phyloP scores from a whole-genome alignment of 176 grass and related monocot genomes.

The Bolboschoenus planiculmis region DNA sequence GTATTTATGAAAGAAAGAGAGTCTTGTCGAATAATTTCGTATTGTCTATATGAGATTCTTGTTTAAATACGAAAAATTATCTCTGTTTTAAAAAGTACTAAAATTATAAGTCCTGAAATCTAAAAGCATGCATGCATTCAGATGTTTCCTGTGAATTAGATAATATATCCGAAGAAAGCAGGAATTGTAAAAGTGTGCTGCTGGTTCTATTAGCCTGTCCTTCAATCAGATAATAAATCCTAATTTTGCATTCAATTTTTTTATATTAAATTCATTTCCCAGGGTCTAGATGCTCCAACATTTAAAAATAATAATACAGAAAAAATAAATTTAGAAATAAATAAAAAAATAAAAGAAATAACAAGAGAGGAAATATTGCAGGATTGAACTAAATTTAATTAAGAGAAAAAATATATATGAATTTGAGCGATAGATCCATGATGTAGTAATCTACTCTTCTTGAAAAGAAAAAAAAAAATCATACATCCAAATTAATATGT shows the following conservation, averaged over 20 bases:
- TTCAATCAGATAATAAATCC: neutral
- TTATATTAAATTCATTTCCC: neutral
- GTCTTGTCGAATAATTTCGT: neutral
- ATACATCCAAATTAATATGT: neutral
- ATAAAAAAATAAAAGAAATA: neutral
- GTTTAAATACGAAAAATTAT: no score
- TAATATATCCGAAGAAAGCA: neutral
- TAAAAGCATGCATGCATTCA: neutral
- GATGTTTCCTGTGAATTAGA: neutral
- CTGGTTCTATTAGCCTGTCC: neutral
- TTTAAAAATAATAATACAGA: neutral
- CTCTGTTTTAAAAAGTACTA: no score
- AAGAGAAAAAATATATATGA: neutral
- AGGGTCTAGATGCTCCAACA: neutral
- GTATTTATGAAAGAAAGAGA: neutral
- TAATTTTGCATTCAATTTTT: neutral
- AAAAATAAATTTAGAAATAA: neutral
- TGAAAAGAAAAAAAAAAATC: neutral
- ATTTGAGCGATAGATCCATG: neutral
- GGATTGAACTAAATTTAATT: neutral
- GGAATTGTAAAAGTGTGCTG: neutral
- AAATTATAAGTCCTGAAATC: neutral
- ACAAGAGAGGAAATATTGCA: neutral
- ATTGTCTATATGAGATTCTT: neutral
- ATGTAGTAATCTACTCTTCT: neutral